Evolutionary conservation across 2,329 filamentous ascomycete genomes (phyloP), one percentile per base, ranked within the genome.

Genomic region (Alternaria incomplexa): DNA sequence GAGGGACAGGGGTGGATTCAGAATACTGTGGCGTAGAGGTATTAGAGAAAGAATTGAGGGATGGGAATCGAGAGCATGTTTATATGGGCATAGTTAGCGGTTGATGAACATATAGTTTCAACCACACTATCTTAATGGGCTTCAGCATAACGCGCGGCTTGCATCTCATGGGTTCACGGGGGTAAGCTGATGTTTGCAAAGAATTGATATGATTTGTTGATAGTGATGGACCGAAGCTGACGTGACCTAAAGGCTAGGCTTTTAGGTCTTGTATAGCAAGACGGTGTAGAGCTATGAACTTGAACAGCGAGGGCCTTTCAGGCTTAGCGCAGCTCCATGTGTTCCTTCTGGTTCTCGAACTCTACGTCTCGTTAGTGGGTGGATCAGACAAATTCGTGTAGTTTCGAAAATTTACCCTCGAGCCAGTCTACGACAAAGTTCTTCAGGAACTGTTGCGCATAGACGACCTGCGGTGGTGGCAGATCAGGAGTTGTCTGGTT

Each of bases 391-490:
- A 6, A 3, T 6, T 8, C 2, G 28, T 13, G 23, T 2, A 3
- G 6, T 3, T 28, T 20, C n/a, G 2, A 36, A 22, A 1, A 58
- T 66, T 58, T 62, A 74, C 72, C 88, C 63, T 84, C 71, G 80
- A 93, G 73, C 91, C 91, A 94, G 50, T 82, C 84, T 69, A 85
- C 82, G 9, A 92, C 91, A 77, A 91, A 90, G 43, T 82, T 79
- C 11, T 87, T 80, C 68, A 91, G 83, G 65, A 85, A 78, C 45
- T 80, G 76, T 73, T 93, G 91, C 0, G 86, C 84, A 13, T 88
- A 83, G 4, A 81, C 82, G 6, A 93, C 85, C 3, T 88, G 80
- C 1, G 79, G 73, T 0, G 90, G 90, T 1, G 90, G 90, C 30
- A 92, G 73, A 1, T 80, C 79, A 2, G 83, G 67, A 6, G 83